phyloP scores from a whole-genome alignment of 169 alveolate species.

The Perkinsus chesapeaki region DNA sequence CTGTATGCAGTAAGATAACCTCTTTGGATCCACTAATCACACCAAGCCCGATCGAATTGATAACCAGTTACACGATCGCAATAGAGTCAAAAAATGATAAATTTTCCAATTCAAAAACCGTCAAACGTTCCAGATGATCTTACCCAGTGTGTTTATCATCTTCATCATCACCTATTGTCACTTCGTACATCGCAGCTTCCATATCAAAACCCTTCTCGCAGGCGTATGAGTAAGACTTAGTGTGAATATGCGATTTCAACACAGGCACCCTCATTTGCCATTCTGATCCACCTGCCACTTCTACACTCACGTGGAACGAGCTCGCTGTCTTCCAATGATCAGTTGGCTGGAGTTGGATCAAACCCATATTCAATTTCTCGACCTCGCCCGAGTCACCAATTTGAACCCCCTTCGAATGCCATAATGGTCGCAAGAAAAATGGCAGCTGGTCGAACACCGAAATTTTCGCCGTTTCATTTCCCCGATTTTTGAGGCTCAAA shows the following conservation, averaged over 20 bases:
- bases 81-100: not conserved
- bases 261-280: not conserved
- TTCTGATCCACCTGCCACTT: not conserved
- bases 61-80: too few species aligned
- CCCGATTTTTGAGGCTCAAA: not conserved
- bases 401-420: not conserved
- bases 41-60: too few species aligned
- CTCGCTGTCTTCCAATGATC: not conserved
- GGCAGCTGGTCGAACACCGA: not conserved
- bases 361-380: not conserved
- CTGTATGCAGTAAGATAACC: too few species aligned
- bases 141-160: not conserved
- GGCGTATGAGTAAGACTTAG: not conserved
- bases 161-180: not conserved
- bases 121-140: not conserved
- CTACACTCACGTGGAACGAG: not conserved
- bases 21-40: too few species aligned
- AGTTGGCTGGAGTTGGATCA: not conserved
- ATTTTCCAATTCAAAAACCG: not conserved
- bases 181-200: not conserved
- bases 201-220: not conserved
- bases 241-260: not conserved
- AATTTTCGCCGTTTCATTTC: not conserved
- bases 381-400: not conserved
- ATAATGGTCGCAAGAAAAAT: not conserved